Conservation (phyloP, 148 eudicot species). For the Drosera capensis region DNA sequence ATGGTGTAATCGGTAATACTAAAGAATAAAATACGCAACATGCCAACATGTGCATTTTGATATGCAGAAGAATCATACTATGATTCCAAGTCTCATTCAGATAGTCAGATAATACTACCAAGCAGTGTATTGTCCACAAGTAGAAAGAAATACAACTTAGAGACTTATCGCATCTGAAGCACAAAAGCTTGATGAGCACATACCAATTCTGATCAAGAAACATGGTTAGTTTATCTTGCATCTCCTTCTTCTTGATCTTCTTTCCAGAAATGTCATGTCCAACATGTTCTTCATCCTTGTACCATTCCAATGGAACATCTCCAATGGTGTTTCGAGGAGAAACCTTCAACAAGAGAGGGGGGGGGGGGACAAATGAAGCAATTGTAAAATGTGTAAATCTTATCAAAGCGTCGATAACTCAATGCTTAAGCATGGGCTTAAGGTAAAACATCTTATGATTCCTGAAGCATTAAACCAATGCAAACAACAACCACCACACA, state of each 20-base stretch:
- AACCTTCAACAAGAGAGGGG: constrained; percentile 28
- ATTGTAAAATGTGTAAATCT: not conserved
- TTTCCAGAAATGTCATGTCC: constrained; percentile 77
- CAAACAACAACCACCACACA: too few relatives aligned
- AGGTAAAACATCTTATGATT: too few relatives aligned
- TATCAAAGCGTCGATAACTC: not conserved
- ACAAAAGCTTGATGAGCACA: not conserved
- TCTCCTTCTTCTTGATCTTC: constrained; percentile 84
- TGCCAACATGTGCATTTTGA: too few relatives aligned
- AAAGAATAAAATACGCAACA: too few relatives aligned
- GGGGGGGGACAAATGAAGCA: not conserved
- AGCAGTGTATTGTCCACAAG: not conserved
- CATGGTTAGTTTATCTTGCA: constrained; percentile 43
- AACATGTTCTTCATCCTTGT: constrained; percentile 89
- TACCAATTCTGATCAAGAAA: constrained; percentile 79
- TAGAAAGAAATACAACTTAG: not conserved
- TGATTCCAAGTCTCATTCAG: too few relatives aligned
- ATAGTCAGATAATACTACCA: too few relatives aligned
- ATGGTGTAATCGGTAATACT: too few relatives aligned
- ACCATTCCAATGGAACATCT: constrained; percentile 82
- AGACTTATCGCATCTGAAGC: too few relatives aligned
- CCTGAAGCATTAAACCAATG: too few relatives aligned
- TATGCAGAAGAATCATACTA: too few relatives aligned
- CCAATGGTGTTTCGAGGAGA: constrained; percentile 89
- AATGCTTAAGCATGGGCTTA: constrained; percentile 3